Percentiles rank a stretch among this genome's conserved stretches.
phyloP scores from a whole-genome alignment of 441 rosid genomes.

The Adansonia grandidieri region DNA sequence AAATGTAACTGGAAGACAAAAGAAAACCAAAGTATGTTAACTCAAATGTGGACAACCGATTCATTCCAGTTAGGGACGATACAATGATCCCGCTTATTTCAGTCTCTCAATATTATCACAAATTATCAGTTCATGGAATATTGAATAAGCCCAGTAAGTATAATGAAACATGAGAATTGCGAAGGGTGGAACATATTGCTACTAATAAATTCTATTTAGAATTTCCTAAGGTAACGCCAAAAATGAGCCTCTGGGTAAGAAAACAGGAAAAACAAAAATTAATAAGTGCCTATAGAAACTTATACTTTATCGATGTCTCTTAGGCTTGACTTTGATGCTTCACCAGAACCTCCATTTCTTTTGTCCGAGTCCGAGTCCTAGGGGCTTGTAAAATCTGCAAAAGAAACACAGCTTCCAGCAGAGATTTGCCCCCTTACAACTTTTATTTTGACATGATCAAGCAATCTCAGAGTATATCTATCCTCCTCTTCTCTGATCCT shows the following conservation, averaged over 20 bases:
- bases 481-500: conserved; percentile 48
- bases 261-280: not conserved
- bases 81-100: not conserved
- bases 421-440: conserved; percentile 51
- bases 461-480: conserved; percentile 57
- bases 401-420: conserved; percentile 63
- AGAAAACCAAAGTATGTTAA: not conserved
- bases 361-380: not conserved
- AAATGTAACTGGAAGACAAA: not conserved
- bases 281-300: not conserved
- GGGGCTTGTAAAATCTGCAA: conserved; percentile 56
- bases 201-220: not conserved
- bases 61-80: not conserved
- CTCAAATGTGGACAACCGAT: not conserved
- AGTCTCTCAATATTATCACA: not conserved
- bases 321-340: conserved; percentile 35
- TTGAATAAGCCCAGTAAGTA: not conserved
- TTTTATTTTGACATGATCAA: conserved; percentile 53
- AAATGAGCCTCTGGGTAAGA: not conserved
- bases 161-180: not conserved
- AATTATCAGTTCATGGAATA: not conserved
- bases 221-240: not conserved
- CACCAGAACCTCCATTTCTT: conserved; percentile 38
- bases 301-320: conserved; percentile 31
- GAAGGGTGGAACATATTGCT: not conserved